Evolutionary conservation across 257 asterid genomes (phyloP).

Genomic region (Gynochthodes officinalis): DNA sequence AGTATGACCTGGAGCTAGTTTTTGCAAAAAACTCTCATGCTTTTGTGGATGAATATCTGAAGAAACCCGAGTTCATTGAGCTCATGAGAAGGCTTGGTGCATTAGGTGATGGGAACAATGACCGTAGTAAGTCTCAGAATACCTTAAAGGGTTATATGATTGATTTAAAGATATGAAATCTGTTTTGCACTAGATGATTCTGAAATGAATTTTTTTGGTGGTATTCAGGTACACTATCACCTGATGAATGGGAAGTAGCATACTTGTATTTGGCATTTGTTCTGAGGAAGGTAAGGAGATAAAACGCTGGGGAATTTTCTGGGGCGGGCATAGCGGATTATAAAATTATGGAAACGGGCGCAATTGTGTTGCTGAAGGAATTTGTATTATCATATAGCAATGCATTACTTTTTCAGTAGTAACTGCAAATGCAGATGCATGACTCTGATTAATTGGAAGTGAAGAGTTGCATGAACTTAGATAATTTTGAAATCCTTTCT

Average conservation of each 20-base stretch:
- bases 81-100: conserved; percentile 98
- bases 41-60: conserved; percentile 87
- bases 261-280: conserved; percentile 80
- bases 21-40: conserved; percentile 72
- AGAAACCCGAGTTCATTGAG: conserved; percentile 76
- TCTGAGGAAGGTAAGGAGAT: conserved; percentile 58
- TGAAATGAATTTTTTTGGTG: background rate
- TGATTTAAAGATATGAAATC: background rate
- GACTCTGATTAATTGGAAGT: background rate
- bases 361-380: background rate
- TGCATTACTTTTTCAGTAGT: background rate
- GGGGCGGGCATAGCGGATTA: too few relatives aligned
- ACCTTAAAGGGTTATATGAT: too few relatives aligned
- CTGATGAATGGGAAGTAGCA: conserved; percentile 97
- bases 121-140: conserved; percentile 48
- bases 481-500: background rate
- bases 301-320: too few relatives aligned
- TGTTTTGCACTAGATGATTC: background rate
- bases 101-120: conserved; percentile 86
- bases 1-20: conserved; percentile 85
- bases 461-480: background rate
- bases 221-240: conserved; percentile 70
- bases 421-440: background rate
- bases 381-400: background rate
- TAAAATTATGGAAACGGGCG: too few relatives aligned